Percentiles rank a stretch among this genome's conserved stretches.
These are phyloP conservation scores for Camellia lanceoleosa DNA, from an alignment of 148 eudicot species.

Conservation along the genomic window DNA sequence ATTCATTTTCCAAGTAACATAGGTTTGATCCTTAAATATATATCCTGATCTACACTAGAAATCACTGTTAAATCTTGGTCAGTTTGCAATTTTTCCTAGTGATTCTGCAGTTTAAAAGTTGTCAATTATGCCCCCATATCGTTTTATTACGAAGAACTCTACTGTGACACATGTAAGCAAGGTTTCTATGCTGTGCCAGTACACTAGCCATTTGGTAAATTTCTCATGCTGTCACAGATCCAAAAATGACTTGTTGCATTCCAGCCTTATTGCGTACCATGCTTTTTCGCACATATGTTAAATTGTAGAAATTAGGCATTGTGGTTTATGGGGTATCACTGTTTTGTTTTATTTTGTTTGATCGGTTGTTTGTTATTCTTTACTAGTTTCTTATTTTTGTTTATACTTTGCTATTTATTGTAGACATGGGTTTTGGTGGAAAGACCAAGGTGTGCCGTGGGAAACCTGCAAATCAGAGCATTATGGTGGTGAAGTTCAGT, in stretches of 20 bases:
- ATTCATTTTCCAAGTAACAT: no score
- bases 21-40: neutral
- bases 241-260: neutral
- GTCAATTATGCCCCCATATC: neutral
- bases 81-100: neutral
- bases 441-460: slow-evolving; percentile 42
- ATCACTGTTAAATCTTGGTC: neutral
- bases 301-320: neutral
- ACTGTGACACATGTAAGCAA: neutral
- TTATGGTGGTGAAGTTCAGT: slow-evolving; percentile 43
- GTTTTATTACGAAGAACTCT: neutral
- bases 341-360: no score
- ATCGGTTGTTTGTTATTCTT: neutral
- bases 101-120: slow-evolving; percentile 1
- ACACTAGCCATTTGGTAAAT: neutral
- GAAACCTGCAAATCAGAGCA: slow-evolving; percentile 42
- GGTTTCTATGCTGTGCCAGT: neutral
- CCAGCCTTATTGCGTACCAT: neutral
- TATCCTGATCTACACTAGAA: neutral
- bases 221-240: neutral
- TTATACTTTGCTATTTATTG: neutral
- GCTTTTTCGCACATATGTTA: neutral
- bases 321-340: neutral
- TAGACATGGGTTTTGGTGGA: slow-evolving; percentile 49
- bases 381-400: neutral